Percentiles rank a stretch among this genome's conserved stretches.
phyloP scores from a whole-genome alignment of 1,284 basidiomycete species.

The Phlebopus sp. region DNA sequence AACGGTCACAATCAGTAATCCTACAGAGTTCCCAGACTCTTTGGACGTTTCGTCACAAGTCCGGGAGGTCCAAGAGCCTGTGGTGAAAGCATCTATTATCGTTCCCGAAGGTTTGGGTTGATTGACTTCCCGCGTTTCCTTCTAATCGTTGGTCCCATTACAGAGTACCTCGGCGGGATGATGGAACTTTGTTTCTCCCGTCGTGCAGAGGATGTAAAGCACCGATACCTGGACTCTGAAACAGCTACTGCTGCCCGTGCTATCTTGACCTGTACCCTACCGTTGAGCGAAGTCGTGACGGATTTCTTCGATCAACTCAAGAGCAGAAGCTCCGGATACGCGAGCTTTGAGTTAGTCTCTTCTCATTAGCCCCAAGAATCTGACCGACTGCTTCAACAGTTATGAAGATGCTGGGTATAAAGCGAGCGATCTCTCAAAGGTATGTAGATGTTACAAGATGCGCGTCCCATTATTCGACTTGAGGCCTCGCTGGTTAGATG shows the following conservation, averaged over 20 bases:
- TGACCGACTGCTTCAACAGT: constrained; percentile 36
- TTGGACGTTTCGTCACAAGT: constrained; percentile 63
- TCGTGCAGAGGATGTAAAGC: constrained; percentile 75
- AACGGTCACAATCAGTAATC: constrained; percentile 79
- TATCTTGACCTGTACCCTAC: constrained; percentile 80
- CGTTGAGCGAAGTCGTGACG: constrained; percentile 87
- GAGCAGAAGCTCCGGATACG: constrained; percentile 87
- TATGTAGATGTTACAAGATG: constrained; percentile 28
- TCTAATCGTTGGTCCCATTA: constrained; percentile 12
- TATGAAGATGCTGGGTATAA: constrained; percentile 92
- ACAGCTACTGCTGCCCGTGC: constrained; percentile 56
- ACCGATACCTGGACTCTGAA: constrained; percentile 72
- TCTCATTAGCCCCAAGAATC: not conserved
- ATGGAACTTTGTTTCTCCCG: constrained; percentile 86
- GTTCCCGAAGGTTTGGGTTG: constrained; percentile 81
- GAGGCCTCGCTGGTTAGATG: constrained; percentile 53
- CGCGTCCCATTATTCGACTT: not conserved
- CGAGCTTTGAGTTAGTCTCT: constrained; percentile 79
- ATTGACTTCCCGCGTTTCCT: constrained; percentile 1
- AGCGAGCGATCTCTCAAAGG: constrained; percentile 78
- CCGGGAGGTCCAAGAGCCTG: constrained; percentile 80
- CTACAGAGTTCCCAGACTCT: constrained; percentile 87
- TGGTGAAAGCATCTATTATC: constrained; percentile 88
- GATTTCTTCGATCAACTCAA: constrained; percentile 94
- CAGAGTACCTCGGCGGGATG: constrained; percentile 86